Evolutionary conservation across 371 early-diverging fungal genomes (phyloP).

Genomic region (Saksenaea vasiformis): DNA sequence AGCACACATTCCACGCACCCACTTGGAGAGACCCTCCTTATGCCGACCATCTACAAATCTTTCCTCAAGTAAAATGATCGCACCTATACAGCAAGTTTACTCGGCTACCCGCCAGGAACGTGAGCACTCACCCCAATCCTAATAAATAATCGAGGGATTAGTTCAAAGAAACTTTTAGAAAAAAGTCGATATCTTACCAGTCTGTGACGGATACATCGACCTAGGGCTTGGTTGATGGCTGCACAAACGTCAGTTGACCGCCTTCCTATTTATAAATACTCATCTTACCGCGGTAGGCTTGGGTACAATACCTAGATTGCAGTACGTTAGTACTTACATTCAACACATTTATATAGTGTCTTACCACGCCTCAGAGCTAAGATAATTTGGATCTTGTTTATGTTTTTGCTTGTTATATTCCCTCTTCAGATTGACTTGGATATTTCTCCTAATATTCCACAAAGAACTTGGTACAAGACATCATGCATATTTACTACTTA

Average conservation of each 20-base stretch:
- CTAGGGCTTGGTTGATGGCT: conserved; percentile 96
- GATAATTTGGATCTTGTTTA: neutral
- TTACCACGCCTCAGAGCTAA: neutral
- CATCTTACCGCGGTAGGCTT: conserved; percentile 71
- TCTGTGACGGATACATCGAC: conserved; percentile 91
- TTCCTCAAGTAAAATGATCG: conserved; percentile 67
- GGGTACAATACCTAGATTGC: conserved; percentile 73
- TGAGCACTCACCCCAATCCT: conserved; percentile 41
- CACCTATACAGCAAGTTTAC: conserved; percentile 45
- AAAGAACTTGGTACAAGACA: neutral
- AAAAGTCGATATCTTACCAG: conserved; percentile 52
- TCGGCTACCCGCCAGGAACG: neutral
- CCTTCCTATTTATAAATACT: neutral
- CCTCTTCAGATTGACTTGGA: conserved; percentile 40
- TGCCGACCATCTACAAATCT: conserved; percentile 46
- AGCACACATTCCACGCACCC: conserved; percentile 57
- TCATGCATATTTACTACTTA: conserved; percentile 14
- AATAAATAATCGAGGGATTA: neutral
- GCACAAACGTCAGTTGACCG: neutral
- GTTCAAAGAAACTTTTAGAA: neutral
- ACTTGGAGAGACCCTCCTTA: conserved; percentile 64
- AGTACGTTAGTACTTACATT: neutral
- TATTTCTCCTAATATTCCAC: conserved; percentile 27
- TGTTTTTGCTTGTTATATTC: conserved; percentile 38
- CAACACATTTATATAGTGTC: neutral